Evolutionary conservation across 2,329 filamentous ascomycete species (phyloP), one percentile per base, ranked within the genome.

Genomic region (Apiospora phragmitis): DNA sequence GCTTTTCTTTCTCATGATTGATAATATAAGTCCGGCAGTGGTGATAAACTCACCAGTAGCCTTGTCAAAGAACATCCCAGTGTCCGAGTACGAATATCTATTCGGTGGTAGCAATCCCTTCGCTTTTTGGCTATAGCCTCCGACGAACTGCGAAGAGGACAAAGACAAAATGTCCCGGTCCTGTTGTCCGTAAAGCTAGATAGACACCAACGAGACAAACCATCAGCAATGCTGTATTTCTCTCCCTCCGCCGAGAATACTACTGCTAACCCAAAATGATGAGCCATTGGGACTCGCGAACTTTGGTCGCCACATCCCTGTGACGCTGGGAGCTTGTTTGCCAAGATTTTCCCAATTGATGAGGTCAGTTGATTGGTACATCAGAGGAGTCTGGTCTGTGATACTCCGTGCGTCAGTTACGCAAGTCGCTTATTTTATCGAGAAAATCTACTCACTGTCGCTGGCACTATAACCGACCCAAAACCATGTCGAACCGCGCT

Each of bases 251-350:
- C 24, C 1, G 24, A 7, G 26, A 8, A 21, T 24, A 16, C 35
- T n/a, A 65, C 41, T 66, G 51, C 70, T 70, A 75, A 81, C 80
- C 79, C 79, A 83, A 70, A 79, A 83, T 1, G 32, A 62, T 11
- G 74, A 78, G 6, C 79, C 80, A 68, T 83, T 83, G 9, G 82
- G 82, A 73, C 81, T 82, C 21, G 80, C 82, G 51, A 82, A 75
- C 72, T 83, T 83, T 0, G 81, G 82, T 55, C 81, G 72, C 82
- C 82, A 83, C 74, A 83, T 78, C 1, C 77, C 78, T n/a, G 79
- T 74, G 5, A 83, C 77, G 4, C 76, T 75, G 38, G 76, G 76
- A 0, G 77, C 77, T 68, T 81, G 80, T 38, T 75, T 55, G 11
- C 80, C 80, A 5, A 81, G 76, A 42, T 81, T 80, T 55, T 78